Conservation (phyloP, 495 filamentous ascomycete species). For the Bombardia bombarda region DNA sequence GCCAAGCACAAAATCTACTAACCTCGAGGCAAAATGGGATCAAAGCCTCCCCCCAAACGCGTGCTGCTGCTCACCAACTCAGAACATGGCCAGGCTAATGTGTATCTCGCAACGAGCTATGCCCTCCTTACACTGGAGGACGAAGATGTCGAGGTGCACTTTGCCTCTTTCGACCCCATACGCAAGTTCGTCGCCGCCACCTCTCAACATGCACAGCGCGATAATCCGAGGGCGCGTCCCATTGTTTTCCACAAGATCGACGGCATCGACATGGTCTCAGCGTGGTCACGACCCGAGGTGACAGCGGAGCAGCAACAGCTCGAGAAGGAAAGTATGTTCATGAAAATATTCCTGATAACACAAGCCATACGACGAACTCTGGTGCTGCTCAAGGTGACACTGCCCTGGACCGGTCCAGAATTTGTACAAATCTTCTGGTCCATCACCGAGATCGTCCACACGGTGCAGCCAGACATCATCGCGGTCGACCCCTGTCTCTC, state of each 20-base stretch:
- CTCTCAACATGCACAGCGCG: slow-evolving; percentile 15
- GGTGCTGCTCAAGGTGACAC: slow-evolving; percentile 11
- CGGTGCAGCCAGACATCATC: slow-evolving; percentile 33
- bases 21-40: slow-evolving; percentile 11
- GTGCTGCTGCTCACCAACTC: slow-evolving; percentile 49
- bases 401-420: slow-evolving; percentile 38
- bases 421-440: slow-evolving; percentile 41
- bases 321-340: not conserved
- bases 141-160: slow-evolving; percentile 39
- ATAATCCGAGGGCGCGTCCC: slow-evolving; percentile 17
- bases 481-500: slow-evolving; percentile 45
- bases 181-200: slow-evolving; percentile 15
- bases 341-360: not conserved
- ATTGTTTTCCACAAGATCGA: slow-evolving; percentile 29
- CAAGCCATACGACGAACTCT: slow-evolving; percentile 19
- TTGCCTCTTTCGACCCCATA: slow-evolving; percentile 41
- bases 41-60: slow-evolving; percentile 7
- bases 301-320: slow-evolving; percentile 5
- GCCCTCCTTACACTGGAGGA: slow-evolving; percentile 33
- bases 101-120: slow-evolving; percentile 44
- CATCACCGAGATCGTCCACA: slow-evolving; percentile 34
- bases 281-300: slow-evolving; percentile 27
- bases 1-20: no score
- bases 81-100: slow-evolving; percentile 49
- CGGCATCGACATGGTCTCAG: slow-evolving; percentile 31